Base-by-base conservation (phyloP, 495 filamentous ascomycete species). In the Hypoxylon lienhwacheense region DNA sequence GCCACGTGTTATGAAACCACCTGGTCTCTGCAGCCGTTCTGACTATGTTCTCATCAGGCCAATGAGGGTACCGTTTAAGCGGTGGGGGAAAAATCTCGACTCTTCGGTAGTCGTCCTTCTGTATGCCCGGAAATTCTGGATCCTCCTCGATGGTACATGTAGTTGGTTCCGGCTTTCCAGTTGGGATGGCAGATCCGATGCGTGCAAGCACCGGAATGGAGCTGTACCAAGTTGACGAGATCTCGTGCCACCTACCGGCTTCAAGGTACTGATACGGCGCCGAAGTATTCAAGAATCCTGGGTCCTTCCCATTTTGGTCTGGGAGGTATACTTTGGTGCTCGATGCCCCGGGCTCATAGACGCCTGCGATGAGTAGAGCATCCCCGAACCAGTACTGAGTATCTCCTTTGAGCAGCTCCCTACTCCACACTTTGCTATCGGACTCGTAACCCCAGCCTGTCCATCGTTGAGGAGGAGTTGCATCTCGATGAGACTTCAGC, bases 371-470 rank as follows among this genome's bases (percentile, higher is more conserved):
- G 3, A 88, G 72, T 4, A 88, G 66, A n/a, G 75, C 73, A 57
- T 85, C 81, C 8, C 85, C 84, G 47, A 88, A 78, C 85, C 85
- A 88, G 70, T 83, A 88, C 58, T 88, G 83, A 20, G 78, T 77
- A 28, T 87, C 85, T 10, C 83, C 82, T 2, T 72, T 69, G 42
- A 81, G 69, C 3, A 75, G 40, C 47, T 76, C 73, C 21, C 61
- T 69, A 4, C 64, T 78, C 85, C 85, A 87, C 2, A 87, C 79
- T 48, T 77, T 78, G 0, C 79, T 72, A 51, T 88, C 85, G 10
- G 65, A 67, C 64, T 86, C 84, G 58, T 82, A 85, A 17, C 84
- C 82, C 82, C 82, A 85, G 8, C 85, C 85, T 1, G 79, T 75
- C 85, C 85, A 88, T 47, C 84, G 73, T 57, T 87, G 85, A 5